Evolutionary conservation across 2,329 filamentous ascomycete species (phyloP).

Genomic region (Metarhizium brunneum): DNA sequence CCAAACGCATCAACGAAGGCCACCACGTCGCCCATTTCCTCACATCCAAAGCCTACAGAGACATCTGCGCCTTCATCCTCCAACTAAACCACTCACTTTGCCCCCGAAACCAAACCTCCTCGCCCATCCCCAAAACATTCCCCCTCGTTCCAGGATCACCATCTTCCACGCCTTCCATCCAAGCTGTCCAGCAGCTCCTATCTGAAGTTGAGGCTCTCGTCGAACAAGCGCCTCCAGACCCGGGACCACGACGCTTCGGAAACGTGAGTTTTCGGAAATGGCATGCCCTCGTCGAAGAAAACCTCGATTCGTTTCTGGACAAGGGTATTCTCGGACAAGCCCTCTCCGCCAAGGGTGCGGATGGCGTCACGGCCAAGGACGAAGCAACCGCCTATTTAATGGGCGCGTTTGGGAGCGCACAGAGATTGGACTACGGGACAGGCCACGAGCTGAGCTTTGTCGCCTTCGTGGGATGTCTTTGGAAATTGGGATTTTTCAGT

Average conservation of each 20-base stretch:
- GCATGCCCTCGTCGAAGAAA: conserved; percentile 59
- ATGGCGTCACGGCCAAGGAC: conserved; percentile 39
- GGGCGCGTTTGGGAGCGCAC: conserved; percentile 78
- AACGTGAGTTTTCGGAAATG: conserved; percentile 86
- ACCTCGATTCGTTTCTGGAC: conserved; percentile 31
- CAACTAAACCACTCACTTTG: conserved; percentile 86
- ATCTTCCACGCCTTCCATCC: conserved; percentile 43
- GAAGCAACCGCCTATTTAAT: conserved; percentile 75
- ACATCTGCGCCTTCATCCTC: conserved; percentile 78
- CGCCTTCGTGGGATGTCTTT: conserved; percentile 80
- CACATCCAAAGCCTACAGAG: conserved; percentile 70
- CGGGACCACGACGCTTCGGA: conserved; percentile 80
- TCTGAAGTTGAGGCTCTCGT: conserved; percentile 56
- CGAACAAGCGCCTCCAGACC: conserved; percentile 71
- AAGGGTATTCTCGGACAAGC: conserved; percentile 20
- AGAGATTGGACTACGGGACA: conserved; percentile 89
- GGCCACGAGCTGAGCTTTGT: conserved; percentile 94
- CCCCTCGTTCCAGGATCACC: conserved; percentile 28
- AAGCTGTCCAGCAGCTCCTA: conserved; percentile 57
- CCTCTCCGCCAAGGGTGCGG: conserved; percentile 11
- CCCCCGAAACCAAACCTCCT: conserved; percentile 46
- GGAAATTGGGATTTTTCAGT: conserved; percentile 78
- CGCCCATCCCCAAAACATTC: conserved; percentile 28
- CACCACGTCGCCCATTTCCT: conserved; percentile 76
- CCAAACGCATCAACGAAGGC: conserved; percentile 77